Evolutionary conservation across 495 filamentous ascomycete genomes (phyloP), one percentile per base, ranked within the genome.

Genomic region (Cercophora scortea): DNA sequence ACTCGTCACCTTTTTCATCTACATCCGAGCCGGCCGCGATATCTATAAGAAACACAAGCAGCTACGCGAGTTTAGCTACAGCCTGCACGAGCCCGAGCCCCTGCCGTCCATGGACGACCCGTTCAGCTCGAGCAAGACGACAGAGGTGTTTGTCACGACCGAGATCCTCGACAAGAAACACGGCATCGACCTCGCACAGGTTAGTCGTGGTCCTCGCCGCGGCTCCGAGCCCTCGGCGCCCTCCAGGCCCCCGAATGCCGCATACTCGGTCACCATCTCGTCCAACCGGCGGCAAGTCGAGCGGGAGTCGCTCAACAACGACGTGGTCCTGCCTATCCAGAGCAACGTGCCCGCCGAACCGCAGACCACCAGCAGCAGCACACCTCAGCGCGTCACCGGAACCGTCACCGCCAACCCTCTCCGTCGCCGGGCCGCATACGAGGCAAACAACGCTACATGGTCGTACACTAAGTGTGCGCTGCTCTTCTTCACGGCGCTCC

Each of bases 381-480:
- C 36, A 48, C 59, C 4, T 6, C 17, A 34, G 15, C 32, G 34
- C 51, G 17, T 13, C 41, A 34, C 36, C 11, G n/a, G n/a, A n/a
- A n/a, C n/a, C 36, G 6, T 1, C 38, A 10, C 6, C 32, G 12
- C 7, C 32, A 49, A 48, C 44, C 60, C 53, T 1, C 42, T 54
- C 12, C 63, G 57, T 35, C 59, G 57, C 9, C 52, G 50, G 9
- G 59, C 60, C 40, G 49, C 57, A 16, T 62, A 56, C 55, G 65
- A 76, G 42, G 61, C 69, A 1, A 72, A 72, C 58, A 74, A 67
- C 45, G 83, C 82, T 4, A 81, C 84, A 3, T 91, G 84, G 84
- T 82, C 83, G 0, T 95, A 93, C 63, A 84, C 80, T 44, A 90
- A 90, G 52, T 90, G 87, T 50, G 84, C 89, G 0, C 79, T 92